Base-by-base conservation (phyloP, 768 basidiomycete genomes). In the Tylopilus intermedius region DNA sequence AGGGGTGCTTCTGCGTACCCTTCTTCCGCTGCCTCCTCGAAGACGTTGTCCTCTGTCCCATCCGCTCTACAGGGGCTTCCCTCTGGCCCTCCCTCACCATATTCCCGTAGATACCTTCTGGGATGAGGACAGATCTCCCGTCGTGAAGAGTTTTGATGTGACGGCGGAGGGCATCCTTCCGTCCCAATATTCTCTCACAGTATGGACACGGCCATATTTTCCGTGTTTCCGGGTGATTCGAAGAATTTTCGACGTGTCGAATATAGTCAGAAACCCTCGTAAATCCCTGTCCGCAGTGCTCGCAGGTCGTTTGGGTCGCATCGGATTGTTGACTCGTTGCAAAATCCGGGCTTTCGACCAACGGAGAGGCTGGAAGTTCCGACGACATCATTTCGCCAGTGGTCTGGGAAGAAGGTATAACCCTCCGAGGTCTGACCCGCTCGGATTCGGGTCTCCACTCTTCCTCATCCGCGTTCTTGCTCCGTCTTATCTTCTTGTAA, bases 171-270 rank as follows among this genome's bases (percentile, higher is more conserved):
- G 65, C 67, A 30, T 67, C 65, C 32, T 51, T 58, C 6, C 65
- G 63, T n/a, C 66, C 62, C n/a, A 67, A 27, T 0, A 29, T 11
- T 5, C 47, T 60, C 1, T 63, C 33, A 22, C 65, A 67, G 29
- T 57, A 40, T 6, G 53, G 51, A 10, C 65, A 67, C 1, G 57
- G 62, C 64, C 65, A 65, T 33, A 64, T n/a, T 33, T 54, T 64
- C 2, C 65, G 59, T 0, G 64, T 65, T 14, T 59, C 64, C 0
- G 63, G 63, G 45, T 67, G 63, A 13, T 11, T 54, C 0, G 57
- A 24, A 2, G 62, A 62, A 14, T 65, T 64, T 42, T 66, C 45
- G 0, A 62, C 18, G 37, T 65, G 64, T 0, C 64, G 64, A 5
- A 49, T 3, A n/a, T 54, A 56, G 22, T 65, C 64, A 5, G 65